These are phyloP conservation scores for Ministeria vibrans DNA, from an alignment of 78 protist species.

Conservation along the genomic window DNA sequence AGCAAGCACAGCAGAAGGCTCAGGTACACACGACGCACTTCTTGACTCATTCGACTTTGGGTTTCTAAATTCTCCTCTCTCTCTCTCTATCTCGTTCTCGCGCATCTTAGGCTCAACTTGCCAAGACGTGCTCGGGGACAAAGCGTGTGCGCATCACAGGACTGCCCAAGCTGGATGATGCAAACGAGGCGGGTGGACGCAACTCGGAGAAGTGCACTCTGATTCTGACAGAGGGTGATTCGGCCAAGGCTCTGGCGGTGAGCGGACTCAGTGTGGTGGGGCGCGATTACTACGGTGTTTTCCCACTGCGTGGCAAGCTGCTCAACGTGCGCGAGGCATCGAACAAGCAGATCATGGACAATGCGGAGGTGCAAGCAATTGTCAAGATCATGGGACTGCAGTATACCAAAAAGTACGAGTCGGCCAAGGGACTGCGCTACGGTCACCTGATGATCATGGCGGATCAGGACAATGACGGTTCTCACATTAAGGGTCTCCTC, in stretches of 20 bases:
- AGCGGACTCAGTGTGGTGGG: conserved; percentile 89
- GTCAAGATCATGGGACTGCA: conserved; percentile 87
- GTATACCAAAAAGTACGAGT: conserved; percentile 51
- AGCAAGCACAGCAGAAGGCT: conserved; percentile 62
- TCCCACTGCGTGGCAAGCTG: conserved; percentile 98
- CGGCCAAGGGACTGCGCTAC: conserved; percentile 76
- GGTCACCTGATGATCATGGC: conserved; percentile 99
- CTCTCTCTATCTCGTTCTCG: conserved; percentile 7
- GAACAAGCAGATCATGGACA: conserved; percentile 40
- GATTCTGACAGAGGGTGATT: conserved; percentile 97
- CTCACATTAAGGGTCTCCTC: conserved; percentile 99
- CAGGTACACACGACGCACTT: conserved; percentile 35
- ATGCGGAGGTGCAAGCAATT: conserved; percentile 79
- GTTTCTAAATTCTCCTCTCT: not conserved
- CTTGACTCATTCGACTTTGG: conserved; percentile 9
- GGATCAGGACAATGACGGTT: conserved; percentile 99
- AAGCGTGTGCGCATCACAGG: conserved; percentile 39
- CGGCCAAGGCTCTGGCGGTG: conserved; percentile 83
- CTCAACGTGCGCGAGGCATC: conserved; percentile 95
- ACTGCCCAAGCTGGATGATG: conserved; percentile 93
- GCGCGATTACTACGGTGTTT: conserved; percentile 94
- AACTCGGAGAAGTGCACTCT: conserved; percentile 86
- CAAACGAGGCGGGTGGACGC: conserved; percentile 88
- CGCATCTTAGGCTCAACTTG: not conserved
- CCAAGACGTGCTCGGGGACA: conserved; percentile 1